phyloP scores from a whole-genome alignment of 164 flowering plant genomes.

The Vitis rupestris region DNA sequence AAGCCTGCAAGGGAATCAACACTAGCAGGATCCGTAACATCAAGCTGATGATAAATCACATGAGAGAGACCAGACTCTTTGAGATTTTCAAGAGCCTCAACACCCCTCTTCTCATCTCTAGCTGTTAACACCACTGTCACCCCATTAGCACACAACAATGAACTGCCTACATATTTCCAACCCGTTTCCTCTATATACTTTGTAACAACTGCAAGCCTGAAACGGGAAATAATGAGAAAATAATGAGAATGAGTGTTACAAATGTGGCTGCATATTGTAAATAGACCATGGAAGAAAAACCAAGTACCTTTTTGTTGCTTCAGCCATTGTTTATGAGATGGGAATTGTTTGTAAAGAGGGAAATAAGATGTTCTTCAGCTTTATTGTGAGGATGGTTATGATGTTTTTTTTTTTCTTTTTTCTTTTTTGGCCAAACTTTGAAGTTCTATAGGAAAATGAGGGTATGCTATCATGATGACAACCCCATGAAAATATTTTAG shows the following conservation, averaged over 20 bases:
- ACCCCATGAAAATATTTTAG: too few species aligned
- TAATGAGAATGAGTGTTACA: not conserved
- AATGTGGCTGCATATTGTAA: not conserved
- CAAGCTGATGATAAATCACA: conserved; percentile 45
- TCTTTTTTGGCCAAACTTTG: too few species aligned
- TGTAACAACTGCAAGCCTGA: conserved; percentile 37
- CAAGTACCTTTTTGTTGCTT: conserved; percentile 12
- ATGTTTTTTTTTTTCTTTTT: too few species aligned
- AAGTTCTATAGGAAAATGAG: too few species aligned
- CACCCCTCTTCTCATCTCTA: conserved; percentile 41
- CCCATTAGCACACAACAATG: conserved; percentile 19
- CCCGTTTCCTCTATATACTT: conserved; percentile 39
- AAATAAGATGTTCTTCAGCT: too few species aligned
- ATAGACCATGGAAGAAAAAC: not conserved
- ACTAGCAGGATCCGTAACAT: conserved; percentile 29
- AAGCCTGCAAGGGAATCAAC: conserved; percentile 34
- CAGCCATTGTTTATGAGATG: conserved; percentile 1
- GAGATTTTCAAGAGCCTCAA: conserved; percentile 37
- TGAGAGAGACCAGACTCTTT: conserved; percentile 23
- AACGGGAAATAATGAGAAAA: too few species aligned
- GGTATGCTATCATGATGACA: too few species aligned
- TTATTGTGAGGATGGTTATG: too few species aligned
- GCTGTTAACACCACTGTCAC: conserved; percentile 31
- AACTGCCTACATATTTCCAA: conserved; percentile 31
- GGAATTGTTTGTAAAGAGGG: too few species aligned